Evolutionary conservation across 495 filamentous ascomycete genomes (phyloP).

Genomic region (Annulohypoxylon moriforme): DNA sequence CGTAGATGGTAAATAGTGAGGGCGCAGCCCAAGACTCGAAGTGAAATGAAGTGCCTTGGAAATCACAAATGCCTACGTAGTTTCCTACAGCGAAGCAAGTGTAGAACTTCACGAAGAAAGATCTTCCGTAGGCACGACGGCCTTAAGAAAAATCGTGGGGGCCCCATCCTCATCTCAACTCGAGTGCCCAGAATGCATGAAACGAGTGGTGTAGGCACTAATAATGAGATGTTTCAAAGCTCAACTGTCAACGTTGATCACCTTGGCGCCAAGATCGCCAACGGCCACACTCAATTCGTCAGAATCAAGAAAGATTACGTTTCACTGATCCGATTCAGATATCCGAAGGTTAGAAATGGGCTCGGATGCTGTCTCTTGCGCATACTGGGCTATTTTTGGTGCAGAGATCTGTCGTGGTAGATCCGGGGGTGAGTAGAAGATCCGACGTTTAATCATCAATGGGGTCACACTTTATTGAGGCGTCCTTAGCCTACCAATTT

Average conservation of each 20-base stretch:
- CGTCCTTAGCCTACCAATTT: conserved; percentile 1
- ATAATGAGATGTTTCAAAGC: conserved; percentile 34
- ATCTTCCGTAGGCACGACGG: conserved; percentile 1
- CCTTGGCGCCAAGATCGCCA: conserved; percentile 39
- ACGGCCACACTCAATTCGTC: conserved; percentile 13
- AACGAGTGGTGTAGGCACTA: conserved; percentile 31
- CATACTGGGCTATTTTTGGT: conserved; percentile 34
- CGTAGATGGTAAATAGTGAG: conserved; percentile 36
- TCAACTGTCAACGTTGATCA: conserved; percentile 24
- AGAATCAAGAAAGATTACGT: conserved; percentile 15
- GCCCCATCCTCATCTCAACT: background rate
- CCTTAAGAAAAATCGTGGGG: conserved; percentile 8
- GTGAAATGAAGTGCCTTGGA: conserved; percentile 28
- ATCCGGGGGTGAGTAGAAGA: conserved; percentile 9
- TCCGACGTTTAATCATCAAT: conserved; percentile 1
- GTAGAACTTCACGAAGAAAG: conserved; percentile 17
- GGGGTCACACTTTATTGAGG: conserved; percentile 1
- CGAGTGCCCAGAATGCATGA: conserved; percentile 23
- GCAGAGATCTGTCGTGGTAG: conserved; percentile 12
- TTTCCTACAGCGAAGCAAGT: conserved; percentile 26
- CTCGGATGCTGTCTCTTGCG: conserved; percentile 8
- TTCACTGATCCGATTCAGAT: conserved; percentile 20
- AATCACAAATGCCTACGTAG: conserved; percentile 28
- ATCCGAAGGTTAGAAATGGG: conserved; percentile 8
- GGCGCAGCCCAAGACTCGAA: conserved; percentile 39